A percentile compares a stretch with the other conserved stretches of the same genome.
Evolutionary conservation across 768 basidiomycete species (phyloP).

Genomic region (Filobasidium wieringae): DNA sequence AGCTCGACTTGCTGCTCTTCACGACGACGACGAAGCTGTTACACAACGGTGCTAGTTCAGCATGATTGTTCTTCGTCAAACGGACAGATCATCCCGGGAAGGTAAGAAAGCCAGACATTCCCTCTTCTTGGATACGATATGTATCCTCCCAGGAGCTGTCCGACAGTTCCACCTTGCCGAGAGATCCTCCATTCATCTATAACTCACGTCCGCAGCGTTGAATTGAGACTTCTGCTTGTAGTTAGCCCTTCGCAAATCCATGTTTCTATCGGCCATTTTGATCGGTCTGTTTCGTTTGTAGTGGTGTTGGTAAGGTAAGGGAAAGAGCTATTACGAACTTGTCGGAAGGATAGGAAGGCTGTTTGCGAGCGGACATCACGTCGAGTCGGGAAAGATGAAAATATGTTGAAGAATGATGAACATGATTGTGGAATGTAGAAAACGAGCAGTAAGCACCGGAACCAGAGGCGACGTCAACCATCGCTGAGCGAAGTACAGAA

Average conservation of each 20-base stretch:
- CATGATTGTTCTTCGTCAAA: background rate
- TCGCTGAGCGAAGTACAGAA: no score
- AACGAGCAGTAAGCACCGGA: no score
- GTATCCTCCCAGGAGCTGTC: background rate
- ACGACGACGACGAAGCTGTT: slow-evolving; percentile 76
- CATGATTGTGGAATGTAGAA: no score
- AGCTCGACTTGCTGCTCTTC: slow-evolving; percentile 99
- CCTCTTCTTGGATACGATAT: no score
- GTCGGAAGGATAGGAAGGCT: no score
- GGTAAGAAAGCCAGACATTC: background rate
- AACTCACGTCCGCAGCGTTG: slow-evolving; percentile 37
- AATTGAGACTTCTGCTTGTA: slow-evolving; percentile 41
- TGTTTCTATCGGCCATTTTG: slow-evolving; percentile 35
- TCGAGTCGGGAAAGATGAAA: no score
- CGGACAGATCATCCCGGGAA: background rate
- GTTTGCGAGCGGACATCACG: no score
- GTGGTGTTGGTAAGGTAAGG: background rate
- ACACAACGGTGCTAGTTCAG: background rate
- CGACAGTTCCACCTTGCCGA: background rate
- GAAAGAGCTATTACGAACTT: no score
- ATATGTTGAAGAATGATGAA: no score
- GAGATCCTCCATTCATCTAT: background rate
- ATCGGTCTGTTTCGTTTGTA: slow-evolving; percentile 13
- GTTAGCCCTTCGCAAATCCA: slow-evolving; percentile 35
- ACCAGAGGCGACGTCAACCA: no score